phyloP scores from a whole-genome alignment of 768 basidiomycete genomes.

The Leccinum sublutescens region DNA sequence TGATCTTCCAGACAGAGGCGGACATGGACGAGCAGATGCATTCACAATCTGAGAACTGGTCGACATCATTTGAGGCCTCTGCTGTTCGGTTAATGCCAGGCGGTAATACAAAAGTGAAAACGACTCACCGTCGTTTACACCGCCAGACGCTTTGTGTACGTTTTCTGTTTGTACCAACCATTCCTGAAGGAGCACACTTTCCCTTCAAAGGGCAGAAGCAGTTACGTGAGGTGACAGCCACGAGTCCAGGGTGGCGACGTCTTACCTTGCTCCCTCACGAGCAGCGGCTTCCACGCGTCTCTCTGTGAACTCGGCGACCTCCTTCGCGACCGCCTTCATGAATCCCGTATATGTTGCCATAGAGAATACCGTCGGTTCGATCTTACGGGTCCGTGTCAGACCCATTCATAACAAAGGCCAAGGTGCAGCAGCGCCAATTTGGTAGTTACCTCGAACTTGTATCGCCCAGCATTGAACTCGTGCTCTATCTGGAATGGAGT shows the following conservation, averaged over 20 bases:
- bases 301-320: conserved; percentile 42
- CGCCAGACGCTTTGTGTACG: neutral
- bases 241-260: neutral
- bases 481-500: conserved; percentile 40
- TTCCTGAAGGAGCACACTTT: conserved; percentile 40
- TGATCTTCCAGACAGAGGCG: conserved; percentile 53
- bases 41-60: conserved; percentile 3
- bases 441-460: conserved; percentile 44
- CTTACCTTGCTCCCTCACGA: conserved; percentile 42
- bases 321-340: conserved; percentile 38
- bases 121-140: conserved; percentile 3
- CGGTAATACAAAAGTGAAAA: neutral
- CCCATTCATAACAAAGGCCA: neutral
- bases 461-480: conserved; percentile 52
- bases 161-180: conserved; percentile 39
- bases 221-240: neutral
- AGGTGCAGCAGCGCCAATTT: neutral
- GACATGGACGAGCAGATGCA: conserved; percentile 38
- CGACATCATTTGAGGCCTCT: conserved; percentile 2
- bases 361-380: conserved; percentile 52
- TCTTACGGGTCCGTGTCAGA: conserved; percentile 29
- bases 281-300: conserved; percentile 37
- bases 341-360: conserved; percentile 49
- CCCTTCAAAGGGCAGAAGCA: conserved; percentile 28
- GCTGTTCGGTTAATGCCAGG: neutral